These are phyloP conservation scores for Somion occarium DNA, from an alignment of 1,284 basidiomycete species.

Conservation along the genomic window DNA sequence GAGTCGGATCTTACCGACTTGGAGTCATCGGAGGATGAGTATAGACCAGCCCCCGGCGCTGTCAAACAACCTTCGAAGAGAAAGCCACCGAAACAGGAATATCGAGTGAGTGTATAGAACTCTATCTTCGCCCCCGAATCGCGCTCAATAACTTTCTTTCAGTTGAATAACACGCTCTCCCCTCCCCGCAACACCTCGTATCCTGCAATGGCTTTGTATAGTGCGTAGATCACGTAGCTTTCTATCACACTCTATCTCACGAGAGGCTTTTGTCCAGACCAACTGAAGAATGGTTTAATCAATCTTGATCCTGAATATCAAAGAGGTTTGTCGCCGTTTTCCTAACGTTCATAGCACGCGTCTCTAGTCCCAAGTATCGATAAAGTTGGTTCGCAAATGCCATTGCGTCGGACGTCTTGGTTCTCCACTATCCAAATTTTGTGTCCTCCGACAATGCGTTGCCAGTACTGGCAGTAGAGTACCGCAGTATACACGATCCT, in stretches of 20 bases:
- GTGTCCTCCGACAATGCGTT: too few species aligned
- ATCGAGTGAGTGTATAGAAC: conserved; percentile 3
- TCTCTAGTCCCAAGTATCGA: too few species aligned
- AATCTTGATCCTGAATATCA: conserved; percentile 51
- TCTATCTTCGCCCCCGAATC: too few species aligned
- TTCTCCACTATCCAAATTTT: too few species aligned
- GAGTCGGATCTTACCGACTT: conserved; percentile 42
- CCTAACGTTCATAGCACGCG: too few species aligned
- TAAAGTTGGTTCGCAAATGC: too few species aligned
- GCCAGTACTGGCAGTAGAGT: too few species aligned
- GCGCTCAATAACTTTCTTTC: too few species aligned
- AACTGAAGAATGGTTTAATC: conserved; percentile 40
- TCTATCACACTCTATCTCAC: neutral
- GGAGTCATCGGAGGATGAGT: conserved; percentile 33
- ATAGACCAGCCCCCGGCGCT: conserved; percentile 20
- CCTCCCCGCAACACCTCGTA: conserved; percentile 41
- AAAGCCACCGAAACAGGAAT: conserved; percentile 18
- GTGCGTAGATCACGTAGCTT: conserved; percentile 22
- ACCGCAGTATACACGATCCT: too few species aligned
- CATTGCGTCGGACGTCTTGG: too few species aligned
- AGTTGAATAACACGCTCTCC: conserved; percentile 27
- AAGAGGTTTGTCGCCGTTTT: conserved; percentile 32
- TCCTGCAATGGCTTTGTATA: conserved; percentile 40
- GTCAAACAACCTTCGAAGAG: conserved; percentile 13
- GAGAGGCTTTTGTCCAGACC: conserved; percentile 28